Conservation (phyloP, 2,329 filamentous ascomycete genomes). For the Alternaria novae-zelandiae region DNA sequence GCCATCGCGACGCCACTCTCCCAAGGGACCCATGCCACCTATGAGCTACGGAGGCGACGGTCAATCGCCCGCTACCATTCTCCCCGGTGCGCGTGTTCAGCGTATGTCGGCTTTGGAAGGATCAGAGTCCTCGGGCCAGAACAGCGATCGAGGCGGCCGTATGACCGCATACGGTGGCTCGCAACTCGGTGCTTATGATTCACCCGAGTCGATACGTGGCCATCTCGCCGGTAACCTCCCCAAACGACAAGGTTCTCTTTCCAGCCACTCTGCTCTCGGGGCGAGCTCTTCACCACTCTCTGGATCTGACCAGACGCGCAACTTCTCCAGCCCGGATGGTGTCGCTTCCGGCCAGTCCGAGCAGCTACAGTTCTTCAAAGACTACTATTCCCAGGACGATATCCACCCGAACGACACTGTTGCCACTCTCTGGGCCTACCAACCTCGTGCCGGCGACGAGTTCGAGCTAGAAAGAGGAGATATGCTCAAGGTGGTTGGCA, state of each 20-base stretch:
- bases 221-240: conserved; percentile 52
- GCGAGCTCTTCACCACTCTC: conserved; percentile 72
- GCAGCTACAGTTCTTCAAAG: conserved; percentile 94
- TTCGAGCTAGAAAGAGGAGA: conserved; percentile 93
- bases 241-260: conserved; percentile 86
- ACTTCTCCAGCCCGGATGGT: conserved; percentile 85
- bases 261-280: conserved; percentile 79
- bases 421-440: conserved; percentile 93
- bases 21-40: conserved; percentile 42
- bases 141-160: conserved; percentile 47
- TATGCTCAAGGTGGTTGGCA: conserved; percentile 97
- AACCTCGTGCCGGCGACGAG: conserved; percentile 90
- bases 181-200: conserved; percentile 55
- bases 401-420: conserved; percentile 92
- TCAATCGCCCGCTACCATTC: conserved; percentile 54
- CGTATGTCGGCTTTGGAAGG: conserved; percentile 94
- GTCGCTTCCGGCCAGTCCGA: conserved; percentile 90
- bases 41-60: conserved; percentile 53
- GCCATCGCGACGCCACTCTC: conserved; percentile 58
- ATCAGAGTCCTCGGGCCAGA: conserved; percentile 61
- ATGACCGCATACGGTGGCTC: conserved; percentile 31
- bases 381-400: conserved; percentile 97
- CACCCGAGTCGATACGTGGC: conserved; percentile 69
- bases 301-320: conserved; percentile 54
- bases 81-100: conserved; percentile 88